phyloP scores from a whole-genome alignment of 2,329 filamentous ascomycete species.

The Byssochlamys sp. region DNA sequence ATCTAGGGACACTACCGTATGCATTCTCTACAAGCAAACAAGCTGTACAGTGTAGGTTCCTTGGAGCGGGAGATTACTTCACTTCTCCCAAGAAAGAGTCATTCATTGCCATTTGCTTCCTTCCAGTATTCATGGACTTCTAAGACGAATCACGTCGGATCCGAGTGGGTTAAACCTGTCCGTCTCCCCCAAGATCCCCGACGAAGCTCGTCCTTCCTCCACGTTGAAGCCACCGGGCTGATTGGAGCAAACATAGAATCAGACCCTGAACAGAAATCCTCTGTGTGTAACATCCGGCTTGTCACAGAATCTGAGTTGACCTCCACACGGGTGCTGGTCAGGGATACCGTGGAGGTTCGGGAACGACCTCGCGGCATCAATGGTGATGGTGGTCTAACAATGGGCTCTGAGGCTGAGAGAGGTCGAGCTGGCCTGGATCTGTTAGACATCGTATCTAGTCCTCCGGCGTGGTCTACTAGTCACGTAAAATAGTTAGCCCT shows the following conservation, averaged over 20 bases:
- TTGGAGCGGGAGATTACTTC: no score
- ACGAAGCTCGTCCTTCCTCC: background rate
- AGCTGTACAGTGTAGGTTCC: no score
- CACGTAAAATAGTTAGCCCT: background rate
- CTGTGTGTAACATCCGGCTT: background rate
- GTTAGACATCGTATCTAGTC: background rate
- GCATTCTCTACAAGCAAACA: no score
- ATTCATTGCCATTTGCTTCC: no score
- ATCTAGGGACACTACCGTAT: no score
- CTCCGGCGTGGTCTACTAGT: background rate
- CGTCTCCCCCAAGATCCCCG: background rate
- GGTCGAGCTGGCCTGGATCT: background rate
- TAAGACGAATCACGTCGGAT: background rate
- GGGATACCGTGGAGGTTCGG: background rate
- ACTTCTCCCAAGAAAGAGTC: no score
- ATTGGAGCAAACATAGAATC: background rate
- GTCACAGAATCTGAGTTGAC: background rate
- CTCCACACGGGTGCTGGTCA: background rate
- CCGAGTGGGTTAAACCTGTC: background rate
- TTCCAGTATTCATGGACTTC: no score
- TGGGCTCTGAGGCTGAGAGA: background rate
- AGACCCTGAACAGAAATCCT: background rate
- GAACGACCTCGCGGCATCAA: background rate
- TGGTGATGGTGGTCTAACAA: background rate
- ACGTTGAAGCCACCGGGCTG: background rate